Evolutionary conservation across 805 yeast species (phyloP), one percentile per base, ranked within the genome.

Genomic region (Jamesozyma jinghongensis): DNA sequence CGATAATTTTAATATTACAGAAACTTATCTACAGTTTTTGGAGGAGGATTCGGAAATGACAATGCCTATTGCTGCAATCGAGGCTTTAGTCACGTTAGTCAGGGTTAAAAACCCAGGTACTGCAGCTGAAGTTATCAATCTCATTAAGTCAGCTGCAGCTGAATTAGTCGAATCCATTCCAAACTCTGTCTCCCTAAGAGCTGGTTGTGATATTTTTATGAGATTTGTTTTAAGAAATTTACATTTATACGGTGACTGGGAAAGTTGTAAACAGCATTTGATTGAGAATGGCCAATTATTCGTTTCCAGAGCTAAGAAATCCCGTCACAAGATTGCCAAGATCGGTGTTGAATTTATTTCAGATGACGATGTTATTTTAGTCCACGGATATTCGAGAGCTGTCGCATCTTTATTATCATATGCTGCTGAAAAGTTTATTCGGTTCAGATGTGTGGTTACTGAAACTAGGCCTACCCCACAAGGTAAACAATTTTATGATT

Each of bases 1-100:
- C 5, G 40, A 41, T 12, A 33, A 67, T 26, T 87, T 92, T 58
- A 94, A 88, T 61, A 86, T 92, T 51, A 86, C 81, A 35, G 70
- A 76, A 51, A 77, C 90, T 0, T 92, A 92, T 59, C 70, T 85
- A 43, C 74, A 75, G 57, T 87, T 85, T 60, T 69, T 92, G 47
- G 77, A 75, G 50, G 95, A 87, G 38, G 97, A 92, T 64, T 72
- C 85, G n/a, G 97, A 92, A 42, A 85, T 92, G 79, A 88, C 98
- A 5, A 92, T 88, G 97, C 99, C 99, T 1, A 85, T 92, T 27
- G 99, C 98, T 33, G 98, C 98, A 28, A 92, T 92, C 55, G 97
- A 92, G 67, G 78, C 95, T 11, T 69, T 92, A 34, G 95, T 92
- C 20, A 83, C 92, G 7, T 73, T 92, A 64, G 65, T 90, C 22